Percentiles rank a stretch among this genome's conserved stretches.
phyloP scores from a whole-genome alignment of 2,329 filamentous ascomycete genomes.

The Fusarium brachygibbosum region DNA sequence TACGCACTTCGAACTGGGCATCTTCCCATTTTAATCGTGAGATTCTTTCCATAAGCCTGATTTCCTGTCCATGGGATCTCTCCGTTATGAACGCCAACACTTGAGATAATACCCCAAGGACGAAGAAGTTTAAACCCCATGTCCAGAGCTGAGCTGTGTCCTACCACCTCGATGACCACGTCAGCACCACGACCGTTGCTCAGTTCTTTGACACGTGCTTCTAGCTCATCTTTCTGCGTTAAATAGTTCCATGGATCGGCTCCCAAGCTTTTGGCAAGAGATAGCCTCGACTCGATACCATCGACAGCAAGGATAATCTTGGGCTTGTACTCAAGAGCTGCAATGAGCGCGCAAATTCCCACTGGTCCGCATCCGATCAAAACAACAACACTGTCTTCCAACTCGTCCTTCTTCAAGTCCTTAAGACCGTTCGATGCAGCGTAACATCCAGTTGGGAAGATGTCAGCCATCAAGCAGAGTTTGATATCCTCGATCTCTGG shows the following conservation, averaged over 20 bases:
- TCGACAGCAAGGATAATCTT: conserved; percentile 27
- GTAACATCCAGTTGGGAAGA: conserved; percentile 38
- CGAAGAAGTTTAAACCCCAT: conserved; percentile 74
- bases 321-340: conserved; percentile 23
- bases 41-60: conserved; percentile 74
- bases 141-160: conserved; percentile 73
- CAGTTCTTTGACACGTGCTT: conserved; percentile 76
- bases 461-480: conserved; percentile 41
- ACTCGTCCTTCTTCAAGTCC: not conserved
- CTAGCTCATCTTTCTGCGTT: conserved; percentile 72
- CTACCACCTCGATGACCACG: conserved; percentile 81
- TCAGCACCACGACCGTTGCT: conserved; percentile 86
- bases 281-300: conserved; percentile 24
- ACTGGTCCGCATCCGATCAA: conserved; percentile 40
- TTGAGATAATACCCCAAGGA: conserved; percentile 77
- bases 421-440: conserved; percentile 69
- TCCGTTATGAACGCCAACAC: conserved; percentile 78
- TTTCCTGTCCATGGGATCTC: conserved; percentile 74
- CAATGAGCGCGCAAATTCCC: conserved; percentile 31
- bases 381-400: conserved; percentile 2
- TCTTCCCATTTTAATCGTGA: conserved; percentile 77
- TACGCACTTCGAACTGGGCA: conserved; percentile 71
- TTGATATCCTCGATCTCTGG: conserved; percentile 20
- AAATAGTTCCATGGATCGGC: conserved; percentile 75
- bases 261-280: conserved; percentile 9